Percentiles rank a stretch among this genome's conserved stretches.
Evolutionary conservation across 371 early-diverging fungal species (phyloP).

Genomic region (Mortierella sp.): DNA sequence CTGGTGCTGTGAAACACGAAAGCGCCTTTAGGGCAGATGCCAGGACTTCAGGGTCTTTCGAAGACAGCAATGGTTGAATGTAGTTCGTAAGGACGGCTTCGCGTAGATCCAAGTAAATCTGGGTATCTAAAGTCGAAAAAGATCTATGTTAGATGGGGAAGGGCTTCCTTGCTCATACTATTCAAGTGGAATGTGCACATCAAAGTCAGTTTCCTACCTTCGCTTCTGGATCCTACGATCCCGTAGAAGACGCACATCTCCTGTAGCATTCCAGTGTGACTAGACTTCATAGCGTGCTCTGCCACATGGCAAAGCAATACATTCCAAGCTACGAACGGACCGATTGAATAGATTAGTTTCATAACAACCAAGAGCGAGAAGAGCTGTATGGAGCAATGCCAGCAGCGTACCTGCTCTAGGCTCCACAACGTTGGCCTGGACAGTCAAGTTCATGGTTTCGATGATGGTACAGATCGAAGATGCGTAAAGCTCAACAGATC

Average conservation of each 20-base stretch:
- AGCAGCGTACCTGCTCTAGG: conserved; percentile 58
- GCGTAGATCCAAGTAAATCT: conserved; percentile 61
- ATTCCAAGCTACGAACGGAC: conserved; percentile 56
- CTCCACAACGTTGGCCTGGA: conserved; percentile 61
- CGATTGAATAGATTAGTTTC: neutral
- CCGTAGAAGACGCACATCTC: conserved; percentile 60
- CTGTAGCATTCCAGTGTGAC: conserved; percentile 28
- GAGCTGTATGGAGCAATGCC: too few species aligned
- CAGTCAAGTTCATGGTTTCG: conserved; percentile 59
- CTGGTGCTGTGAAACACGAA: conserved; percentile 57
- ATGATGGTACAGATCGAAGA: conserved; percentile 61
- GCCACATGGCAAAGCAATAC: conserved; percentile 62
- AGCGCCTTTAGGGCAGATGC: conserved; percentile 57
- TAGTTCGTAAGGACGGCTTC: conserved; percentile 56
- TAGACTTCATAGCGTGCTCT: conserved; percentile 51
- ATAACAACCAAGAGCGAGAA: neutral
- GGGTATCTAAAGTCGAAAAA: conserved; percentile 53
- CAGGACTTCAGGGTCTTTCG: conserved; percentile 46
- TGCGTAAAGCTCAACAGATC: conserved; percentile 60
- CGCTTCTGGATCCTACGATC: conserved; percentile 61
- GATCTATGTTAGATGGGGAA: neutral
- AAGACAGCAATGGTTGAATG: conserved; percentile 54
- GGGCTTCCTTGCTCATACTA: too few species aligned
- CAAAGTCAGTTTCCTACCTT: conserved; percentile 53
- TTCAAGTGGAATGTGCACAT: neutral